Evolutionary conservation across 2,329 filamentous ascomycete species (phyloP), one percentile per base, ranked within the genome.

Genomic region (Plectosphaerella plurivora): DNA sequence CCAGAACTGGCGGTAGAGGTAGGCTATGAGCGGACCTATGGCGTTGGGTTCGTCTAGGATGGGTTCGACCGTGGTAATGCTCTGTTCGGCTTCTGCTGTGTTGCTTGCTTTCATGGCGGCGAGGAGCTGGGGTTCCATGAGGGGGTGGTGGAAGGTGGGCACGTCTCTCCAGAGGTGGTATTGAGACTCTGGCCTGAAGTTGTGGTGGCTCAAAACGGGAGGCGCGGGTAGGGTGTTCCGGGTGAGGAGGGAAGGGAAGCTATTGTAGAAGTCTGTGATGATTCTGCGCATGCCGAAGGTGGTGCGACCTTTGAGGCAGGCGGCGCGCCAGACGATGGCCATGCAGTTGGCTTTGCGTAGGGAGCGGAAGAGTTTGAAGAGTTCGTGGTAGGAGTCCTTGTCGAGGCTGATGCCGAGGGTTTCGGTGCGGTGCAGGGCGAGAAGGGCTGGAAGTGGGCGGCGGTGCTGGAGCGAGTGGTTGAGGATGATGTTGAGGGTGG

Each of bases 401-500:
- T 71, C 61, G 11, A 65, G 65, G 22, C 60, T 51, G 44, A 59
- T 57, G 11, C 44, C 25, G 36, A 55, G 50, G 4, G 55, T 46
- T 24, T 63, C 50, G 25, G 60, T 55, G 15, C 58, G 59, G 22
- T 60, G 53, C 10, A 69, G 57, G 2, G 63, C 63, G 62, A 66
- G 67, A 3, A 67, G 51, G n/a, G 65, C 65, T 4, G 62, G 57
- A n/a, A 60, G 55, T 62, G 66, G 68, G 55, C 69, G 62, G 12
- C 57, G 57, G 14, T 58, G 57, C 15, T 52, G 41, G 15, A 60
- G 51, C 28, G 66, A 64, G 47, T 65, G 58, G 16, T 66, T 58
- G 11, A 77, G 59, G 12, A 79, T 58, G 33, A 62, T 65, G 51
- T 72, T 73, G 53, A 74, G 64, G 4, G 71, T 69, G 44, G 60